These are phyloP conservation scores for Penicillium sp. DNA, from an alignment of 2,329 filamentous ascomycete species.

Conservation along the genomic window DNA sequence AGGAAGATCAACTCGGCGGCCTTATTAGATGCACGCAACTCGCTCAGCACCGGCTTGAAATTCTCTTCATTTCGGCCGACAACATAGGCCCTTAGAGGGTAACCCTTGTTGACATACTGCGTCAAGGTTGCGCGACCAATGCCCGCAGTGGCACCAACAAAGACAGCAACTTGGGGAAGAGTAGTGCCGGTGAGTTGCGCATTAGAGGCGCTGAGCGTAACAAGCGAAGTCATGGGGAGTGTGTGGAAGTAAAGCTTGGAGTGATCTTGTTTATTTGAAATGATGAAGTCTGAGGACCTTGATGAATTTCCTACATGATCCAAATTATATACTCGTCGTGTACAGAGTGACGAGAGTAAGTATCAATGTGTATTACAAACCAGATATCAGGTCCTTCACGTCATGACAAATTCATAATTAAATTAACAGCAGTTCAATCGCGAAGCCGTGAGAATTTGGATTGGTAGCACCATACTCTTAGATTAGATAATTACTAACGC, in stretches of 20 bases:
- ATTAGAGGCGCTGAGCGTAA: background rate
- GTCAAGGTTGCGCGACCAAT: conserved; percentile 57
- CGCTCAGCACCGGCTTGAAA: background rate
- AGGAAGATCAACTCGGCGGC: background rate
- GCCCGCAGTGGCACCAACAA: conserved; percentile 60
- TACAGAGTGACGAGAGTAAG: background rate
- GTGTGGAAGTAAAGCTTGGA: background rate
- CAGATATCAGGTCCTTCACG: background rate
- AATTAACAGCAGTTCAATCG: no score
- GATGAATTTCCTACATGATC: background rate
- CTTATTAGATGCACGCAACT: background rate
- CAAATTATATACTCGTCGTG: background rate
- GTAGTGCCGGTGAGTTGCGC: background rate
- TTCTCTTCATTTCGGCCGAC: background rate
- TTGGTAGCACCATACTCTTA: no score
- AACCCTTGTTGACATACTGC: conserved; percentile 38
- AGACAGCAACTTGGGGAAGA: conserved; percentile 46
- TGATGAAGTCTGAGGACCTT: background rate
- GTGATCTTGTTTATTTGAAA: background rate
- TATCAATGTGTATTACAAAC: background rate
- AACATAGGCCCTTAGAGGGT: background rate
- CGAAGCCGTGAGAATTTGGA: no score
- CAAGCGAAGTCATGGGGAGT: background rate
- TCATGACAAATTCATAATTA: background rate
- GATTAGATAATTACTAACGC: background rate